Percentiles rank a stretch among this genome's conserved stretches.
phyloP scores from a whole-genome alignment of 164 flowering plant species.

The Annona squamosa region DNA sequence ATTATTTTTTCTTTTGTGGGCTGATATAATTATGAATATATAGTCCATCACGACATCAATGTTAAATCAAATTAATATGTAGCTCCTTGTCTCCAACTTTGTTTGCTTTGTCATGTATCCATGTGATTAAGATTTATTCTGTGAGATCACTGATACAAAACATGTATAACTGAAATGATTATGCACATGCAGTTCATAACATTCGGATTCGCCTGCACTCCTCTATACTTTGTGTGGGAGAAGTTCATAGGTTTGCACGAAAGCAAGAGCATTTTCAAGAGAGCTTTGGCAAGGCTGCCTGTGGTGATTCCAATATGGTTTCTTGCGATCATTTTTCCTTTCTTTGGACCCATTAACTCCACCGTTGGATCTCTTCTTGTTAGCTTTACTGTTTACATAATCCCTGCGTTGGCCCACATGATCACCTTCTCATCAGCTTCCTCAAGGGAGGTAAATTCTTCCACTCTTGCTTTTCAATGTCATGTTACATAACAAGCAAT shows the following conservation, averaged over 20 bases:
- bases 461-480: background rate
- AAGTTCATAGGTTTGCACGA: constrained; percentile 64
- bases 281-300: constrained; percentile 56
- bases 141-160: background rate
- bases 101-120: background rate
- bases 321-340: constrained; percentile 28
- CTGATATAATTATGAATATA: no score
- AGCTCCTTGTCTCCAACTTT: background rate
- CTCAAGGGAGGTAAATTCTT: constrained; percentile 20
- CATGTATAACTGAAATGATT: background rate
- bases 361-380: constrained; percentile 28
- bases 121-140: background rate
- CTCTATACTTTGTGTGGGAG: constrained; percentile 80
- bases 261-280: constrained; percentile 45
- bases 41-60: no score
- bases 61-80: no score
- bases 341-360: constrained; percentile 31
- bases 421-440: constrained; percentile 22
- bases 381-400: constrained; percentile 30
- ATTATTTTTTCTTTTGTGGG: no score
- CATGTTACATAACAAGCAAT: background rate
- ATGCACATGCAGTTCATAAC: constrained; percentile 48
- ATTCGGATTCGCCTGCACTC: constrained; percentile 80
- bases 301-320: constrained; percentile 59
- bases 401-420: constrained; percentile 26